A percentile compares a stretch with the other conserved stretches of the same genome.
Conservation (phyloP, 164 flowering plant species). For the Stephania yunnanensis region DNA sequence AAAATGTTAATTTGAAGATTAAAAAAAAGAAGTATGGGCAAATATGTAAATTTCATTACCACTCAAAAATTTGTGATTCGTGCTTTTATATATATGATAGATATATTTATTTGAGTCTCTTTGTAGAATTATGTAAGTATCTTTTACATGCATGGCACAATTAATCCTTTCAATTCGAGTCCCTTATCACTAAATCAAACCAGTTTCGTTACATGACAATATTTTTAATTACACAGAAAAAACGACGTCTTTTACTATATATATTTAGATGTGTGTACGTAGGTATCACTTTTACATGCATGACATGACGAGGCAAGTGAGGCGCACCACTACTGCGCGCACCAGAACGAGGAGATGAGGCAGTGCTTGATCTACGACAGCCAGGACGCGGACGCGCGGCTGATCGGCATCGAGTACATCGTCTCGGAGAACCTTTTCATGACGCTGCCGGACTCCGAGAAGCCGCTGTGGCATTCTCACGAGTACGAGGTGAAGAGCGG, state of each 20-base stretch:
- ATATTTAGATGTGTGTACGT: neutral
- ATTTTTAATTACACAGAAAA: no score
- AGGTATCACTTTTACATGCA: constrained; percentile 75
- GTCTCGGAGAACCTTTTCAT: constrained; percentile 58
- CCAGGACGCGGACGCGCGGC: constrained; percentile 44
- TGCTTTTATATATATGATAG: no score
- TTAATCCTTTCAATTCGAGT: no score
- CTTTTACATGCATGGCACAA: no score
- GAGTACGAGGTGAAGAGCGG: constrained; percentile 93
- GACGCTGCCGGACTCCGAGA: constrained; percentile 72
- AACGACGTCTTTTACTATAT: neutral
- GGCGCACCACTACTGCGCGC: constrained; percentile 89
- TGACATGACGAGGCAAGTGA: constrained; percentile 87
- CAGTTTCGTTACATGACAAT: no score
- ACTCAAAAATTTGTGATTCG: no score
- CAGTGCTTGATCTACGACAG: constrained; percentile 85
- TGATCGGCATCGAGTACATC: constrained; percentile 80
- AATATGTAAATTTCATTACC: no score
- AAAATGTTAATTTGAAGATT: no score
- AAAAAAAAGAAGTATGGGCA: no score
- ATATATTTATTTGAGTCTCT: no score
- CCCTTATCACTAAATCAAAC: no score
- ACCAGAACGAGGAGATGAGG: constrained; percentile 79
- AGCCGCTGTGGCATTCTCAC: constrained; percentile 84
- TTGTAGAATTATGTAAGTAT: no score